Base-by-base conservation (phyloP, 2,329 filamentous ascomycete genomes). In the Apiospora phragmitis region DNA sequence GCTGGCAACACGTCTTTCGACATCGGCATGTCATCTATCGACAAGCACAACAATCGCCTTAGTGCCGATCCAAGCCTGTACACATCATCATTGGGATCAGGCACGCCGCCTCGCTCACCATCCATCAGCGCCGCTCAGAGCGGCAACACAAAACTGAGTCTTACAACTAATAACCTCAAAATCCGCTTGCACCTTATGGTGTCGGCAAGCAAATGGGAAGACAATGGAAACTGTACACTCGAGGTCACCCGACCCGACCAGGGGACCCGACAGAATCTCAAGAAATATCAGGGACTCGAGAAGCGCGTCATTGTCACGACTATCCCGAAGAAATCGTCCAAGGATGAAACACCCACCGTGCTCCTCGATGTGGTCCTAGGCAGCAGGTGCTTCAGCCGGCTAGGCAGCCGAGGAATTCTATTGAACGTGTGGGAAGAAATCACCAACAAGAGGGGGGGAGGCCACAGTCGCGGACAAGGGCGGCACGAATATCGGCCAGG, bases 351-450 rank as follows among this genome's bases (percentile, higher is more conserved):
- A 18, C 62, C 47, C 21, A 59, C 32, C 3, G 73, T 92, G 1
- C 81, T 97, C 45, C 86, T 98, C 0, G 95, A 98, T 80, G 94
- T 93, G 1, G 94, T 94, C 66, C 85, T 98, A 1, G 92, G 92
- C 14, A 94, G 94, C 78, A 93, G 90, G 70, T 95, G 93, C 77
- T 97, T 97, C 81, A 92, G 95, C 74, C 86, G 93, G 24, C 90
- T 97, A 72, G 95, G 94, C 6, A 90, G 92, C 74, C 92, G 93
- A 43, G 95, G 95, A 65, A 95, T 98, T 76, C 93, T 96, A 1
- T 91, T 97, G 70, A 95, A 93, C 74, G 92, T 98, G 45, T 96
- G 94, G 90, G 93, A 96, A 79, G 91, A 94, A 74, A 84, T 92
- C 75, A 90, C 90, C 67, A 88, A 91, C 73, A 88, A 88, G 73